Percentiles rank a stretch among this genome's conserved stretches.
Evolutionary conservation across 495 filamentous ascomycete genomes (phyloP).

Genomic region (Podospora pseudocomata): DNA sequence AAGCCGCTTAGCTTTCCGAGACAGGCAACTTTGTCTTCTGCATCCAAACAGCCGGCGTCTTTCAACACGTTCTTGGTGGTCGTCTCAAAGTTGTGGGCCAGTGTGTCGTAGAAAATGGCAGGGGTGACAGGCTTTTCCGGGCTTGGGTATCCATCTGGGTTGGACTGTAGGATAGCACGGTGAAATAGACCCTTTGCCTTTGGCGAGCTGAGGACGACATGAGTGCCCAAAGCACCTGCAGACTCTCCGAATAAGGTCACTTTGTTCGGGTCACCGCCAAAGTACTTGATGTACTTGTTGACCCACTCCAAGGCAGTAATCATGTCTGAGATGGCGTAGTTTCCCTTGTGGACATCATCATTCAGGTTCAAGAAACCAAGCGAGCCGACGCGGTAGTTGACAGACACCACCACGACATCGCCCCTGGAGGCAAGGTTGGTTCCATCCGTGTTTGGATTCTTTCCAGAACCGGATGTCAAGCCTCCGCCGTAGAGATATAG

Average conservation of each 20-base stretch:
- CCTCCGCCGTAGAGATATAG: slow-evolving; percentile 41
- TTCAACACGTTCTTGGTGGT: slow-evolving; percentile 32
- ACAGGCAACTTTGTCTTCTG: slow-evolving; percentile 32
- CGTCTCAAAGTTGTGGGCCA: slow-evolving; percentile 32
- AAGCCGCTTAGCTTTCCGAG: slow-evolving; percentile 33
- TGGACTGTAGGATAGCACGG: slow-evolving; percentile 41
- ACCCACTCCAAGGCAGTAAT: slow-evolving; percentile 56
- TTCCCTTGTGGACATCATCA: slow-evolving; percentile 33
- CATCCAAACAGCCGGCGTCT: slow-evolving; percentile 31
- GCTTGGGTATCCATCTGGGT: slow-evolving; percentile 36
- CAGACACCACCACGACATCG: slow-evolving; percentile 44
- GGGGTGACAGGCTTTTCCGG: slow-evolving; percentile 12
- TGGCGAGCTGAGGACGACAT: slow-evolving; percentile 35
- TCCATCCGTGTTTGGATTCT: slow-evolving; percentile 39
- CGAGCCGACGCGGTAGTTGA: slow-evolving; percentile 32
- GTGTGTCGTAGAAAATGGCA: slow-evolving; percentile 32
- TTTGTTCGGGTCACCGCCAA: slow-evolving; percentile 59
- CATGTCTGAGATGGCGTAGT: slow-evolving; percentile 34
- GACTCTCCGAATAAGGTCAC: slow-evolving; percentile 64
- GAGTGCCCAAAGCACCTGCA: slow-evolving; percentile 35
- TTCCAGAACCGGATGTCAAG: slow-evolving; percentile 32
- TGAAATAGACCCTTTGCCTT: slow-evolving; percentile 41
- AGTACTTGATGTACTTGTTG: slow-evolving; percentile 58
- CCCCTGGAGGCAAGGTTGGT: slow-evolving; percentile 44
- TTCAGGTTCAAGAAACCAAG: slow-evolving; percentile 31